phyloP scores from a whole-genome alignment of 352 stramenopile species.

The Phytophthora hibernalis region DNA sequence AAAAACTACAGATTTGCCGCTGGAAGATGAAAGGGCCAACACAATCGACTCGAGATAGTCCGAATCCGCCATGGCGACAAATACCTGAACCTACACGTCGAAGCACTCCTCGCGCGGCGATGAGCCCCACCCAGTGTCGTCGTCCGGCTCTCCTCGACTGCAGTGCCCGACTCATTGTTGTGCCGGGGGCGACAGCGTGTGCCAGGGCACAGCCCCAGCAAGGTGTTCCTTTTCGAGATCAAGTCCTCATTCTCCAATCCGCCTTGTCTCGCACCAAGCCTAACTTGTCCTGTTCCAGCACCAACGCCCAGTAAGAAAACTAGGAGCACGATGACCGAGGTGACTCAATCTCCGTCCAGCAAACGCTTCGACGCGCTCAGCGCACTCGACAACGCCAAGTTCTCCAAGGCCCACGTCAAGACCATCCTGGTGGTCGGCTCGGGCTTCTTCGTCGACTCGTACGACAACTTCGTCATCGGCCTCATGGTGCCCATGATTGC shows the following conservation, averaged over 20 bases:
- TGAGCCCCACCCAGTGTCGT: constrained; percentile 24
- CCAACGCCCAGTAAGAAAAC: not conserved
- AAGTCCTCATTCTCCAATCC: constrained; percentile 23
- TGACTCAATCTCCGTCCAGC: constrained; percentile 18
- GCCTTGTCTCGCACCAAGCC: constrained; percentile 6
- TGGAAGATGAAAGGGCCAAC: not conserved
- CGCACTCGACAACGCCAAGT: constrained; percentile 57
- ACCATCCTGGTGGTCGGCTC: constrained; percentile 56
- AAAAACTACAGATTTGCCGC: constrained; percentile 19
- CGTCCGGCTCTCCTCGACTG: constrained; percentile 9
- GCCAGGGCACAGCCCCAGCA: not conserved
- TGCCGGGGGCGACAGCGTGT: constrained; percentile 7
- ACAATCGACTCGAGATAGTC: not conserved
- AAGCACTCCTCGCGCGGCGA: constrained; percentile 8
- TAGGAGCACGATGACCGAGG: constrained; percentile 23
- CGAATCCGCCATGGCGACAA: constrained; percentile 23
- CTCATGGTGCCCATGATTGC: constrained; percentile 59
- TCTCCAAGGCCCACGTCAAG: constrained; percentile 55
- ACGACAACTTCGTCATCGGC: constrained; percentile 66
- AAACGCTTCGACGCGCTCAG: constrained; percentile 39
- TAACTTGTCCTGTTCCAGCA: not conserved
- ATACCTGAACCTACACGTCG: constrained; percentile 1
- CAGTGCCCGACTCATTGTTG: constrained; percentile 20
- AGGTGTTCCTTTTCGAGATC: not conserved
- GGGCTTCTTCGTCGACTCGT: constrained; percentile 65